phyloP scores from a whole-genome alignment of 352 stramenopile genomes.

The Globisporangium barbulae region DNA sequence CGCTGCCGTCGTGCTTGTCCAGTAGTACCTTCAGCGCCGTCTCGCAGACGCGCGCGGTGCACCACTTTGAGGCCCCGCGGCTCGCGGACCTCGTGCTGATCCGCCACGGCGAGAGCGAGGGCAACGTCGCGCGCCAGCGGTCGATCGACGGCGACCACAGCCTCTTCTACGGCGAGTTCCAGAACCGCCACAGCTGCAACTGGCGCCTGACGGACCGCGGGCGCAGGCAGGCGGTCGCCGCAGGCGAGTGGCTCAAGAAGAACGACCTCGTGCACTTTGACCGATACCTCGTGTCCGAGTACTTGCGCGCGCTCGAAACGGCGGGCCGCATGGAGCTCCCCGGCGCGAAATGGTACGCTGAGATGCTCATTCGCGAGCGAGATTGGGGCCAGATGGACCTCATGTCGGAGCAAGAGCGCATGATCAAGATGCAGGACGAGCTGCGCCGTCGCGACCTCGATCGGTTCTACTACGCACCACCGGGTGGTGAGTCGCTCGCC shows the following conservation, averaged over 20 bases:
- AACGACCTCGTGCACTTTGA: slow-evolving; percentile 81
- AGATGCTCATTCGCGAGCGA: slow-evolving; percentile 87
- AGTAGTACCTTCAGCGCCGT: neutral
- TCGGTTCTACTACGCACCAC: slow-evolving; percentile 85
- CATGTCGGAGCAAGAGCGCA: slow-evolving; percentile 85
- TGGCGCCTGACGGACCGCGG: slow-evolving; percentile 88
- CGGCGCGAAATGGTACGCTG: slow-evolving; percentile 76
- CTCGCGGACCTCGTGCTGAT: slow-evolving; percentile 85
- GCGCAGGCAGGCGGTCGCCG: slow-evolving; percentile 59
- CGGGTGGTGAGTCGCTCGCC: slow-evolving; percentile 79
- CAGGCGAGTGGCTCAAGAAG: slow-evolving; percentile 78
- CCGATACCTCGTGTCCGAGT: slow-evolving; percentile 86
- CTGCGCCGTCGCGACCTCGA: slow-evolving; percentile 77
- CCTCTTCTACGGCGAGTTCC: slow-evolving; percentile 85
- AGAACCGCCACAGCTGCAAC: slow-evolving; percentile 86
- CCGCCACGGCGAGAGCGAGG: slow-evolving; percentile 86
- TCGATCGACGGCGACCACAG: slow-evolving; percentile 84
- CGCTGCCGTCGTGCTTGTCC: slow-evolving; percentile 11
- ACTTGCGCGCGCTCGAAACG: slow-evolving; percentile 85
- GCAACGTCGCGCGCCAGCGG: slow-evolving; percentile 81
- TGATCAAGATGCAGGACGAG: slow-evolving; percentile 88
- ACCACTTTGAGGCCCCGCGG: slow-evolving; percentile 39
- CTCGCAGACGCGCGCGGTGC: slow-evolving; percentile 12
- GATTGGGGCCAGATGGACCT: slow-evolving; percentile 90
- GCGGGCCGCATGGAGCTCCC: slow-evolving; percentile 73